A percentile compares a stretch with the other conserved stretches of the same genome.
Conservation (phyloP, 2,329 filamentous ascomycete species). For the Cadophora sp. region DNA sequence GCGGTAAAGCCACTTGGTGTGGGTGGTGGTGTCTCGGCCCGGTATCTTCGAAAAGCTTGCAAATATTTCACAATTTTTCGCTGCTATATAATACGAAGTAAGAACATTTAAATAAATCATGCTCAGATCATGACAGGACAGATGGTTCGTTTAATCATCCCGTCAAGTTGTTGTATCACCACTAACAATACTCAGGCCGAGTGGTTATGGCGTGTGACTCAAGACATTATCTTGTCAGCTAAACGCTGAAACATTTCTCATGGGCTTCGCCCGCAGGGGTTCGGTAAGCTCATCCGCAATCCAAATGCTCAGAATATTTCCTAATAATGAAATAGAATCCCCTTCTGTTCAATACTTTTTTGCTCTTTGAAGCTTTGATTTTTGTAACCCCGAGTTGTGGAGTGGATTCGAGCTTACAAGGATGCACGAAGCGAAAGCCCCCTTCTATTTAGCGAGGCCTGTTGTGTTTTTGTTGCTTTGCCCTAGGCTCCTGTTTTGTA, state of each 20-base stretch:
- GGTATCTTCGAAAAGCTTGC: neutral
- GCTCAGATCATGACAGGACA: constrained; percentile 15
- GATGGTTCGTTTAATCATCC: neutral
- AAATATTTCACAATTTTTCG: neutral
- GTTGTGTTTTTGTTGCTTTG: neutral
- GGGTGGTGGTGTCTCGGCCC: neutral
- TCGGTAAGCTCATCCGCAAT: constrained; percentile 8
- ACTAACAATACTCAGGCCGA: constrained; percentile 11
- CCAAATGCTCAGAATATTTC: neutral
- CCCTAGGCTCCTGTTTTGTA: neutral
- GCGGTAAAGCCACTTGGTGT: constrained; percentile 1
- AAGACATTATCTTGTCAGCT: constrained; percentile 18
- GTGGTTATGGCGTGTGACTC: constrained; percentile 29
- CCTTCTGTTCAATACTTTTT: constrained; percentile 25
- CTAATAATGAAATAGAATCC: constrained; percentile 3
- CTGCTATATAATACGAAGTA: neutral
- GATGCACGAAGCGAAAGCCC: constrained; percentile 1
- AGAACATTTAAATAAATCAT: neutral
- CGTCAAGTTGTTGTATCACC: neutral
- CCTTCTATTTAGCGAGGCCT: neutral
- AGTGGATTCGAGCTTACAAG: neutral
- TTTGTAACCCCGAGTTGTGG: neutral
- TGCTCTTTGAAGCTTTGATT: neutral
- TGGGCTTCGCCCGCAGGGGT: constrained; percentile 24
- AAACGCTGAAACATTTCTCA: constrained; percentile 24